Evolutionary conservation across 192 early-diverging fungal genomes (phyloP), one percentile per base, ranked within the genome.

Genomic region (Mortierella claussenii): DNA sequence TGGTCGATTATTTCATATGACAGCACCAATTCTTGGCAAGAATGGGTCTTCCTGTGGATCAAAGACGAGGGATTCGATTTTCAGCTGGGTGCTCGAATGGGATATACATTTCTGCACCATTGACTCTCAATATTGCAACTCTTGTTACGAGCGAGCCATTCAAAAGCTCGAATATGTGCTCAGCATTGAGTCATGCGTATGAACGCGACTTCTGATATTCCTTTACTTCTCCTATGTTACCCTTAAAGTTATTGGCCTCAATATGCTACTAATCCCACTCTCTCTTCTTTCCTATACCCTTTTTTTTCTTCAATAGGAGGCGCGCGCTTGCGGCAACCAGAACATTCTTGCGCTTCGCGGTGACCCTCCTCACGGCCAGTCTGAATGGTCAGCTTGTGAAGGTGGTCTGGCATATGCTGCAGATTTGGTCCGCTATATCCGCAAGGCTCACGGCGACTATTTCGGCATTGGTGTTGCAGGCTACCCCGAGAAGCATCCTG

Each of bases 341-440:
- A 98, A 98, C 83, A 97, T 98, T 60, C 87, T 98, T 42, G 97
- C 97, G 12, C 86, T 98, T 31, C 94, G 97, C 59, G 97, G 97
- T 33, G 97, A 98, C 75, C 92, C 96, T 43, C 96, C 97, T 24
- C 85, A 91, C 53, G 93, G 93, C 55, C 88, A 92, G 42, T 80
- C 85, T 18, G 87, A 92, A 61, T 97, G 93, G 91, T 89, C 87
- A 33, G 85, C 90, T 27, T 87, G 87, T 62, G 95, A 97, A 31
- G 90, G 88, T 69, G 96, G 96, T 26, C 94, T 98, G 82, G 79
- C 87, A 36, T 87, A 97, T 78, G 96, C 97, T 33, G 70, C 82
- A 2, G 97, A 98, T 70, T 85, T 98, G 53, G 96, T 98, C 52
- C 84, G 84, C 34, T 96, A 97, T 82, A 97, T 98, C 68, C 89